Evolutionary conservation across 257 asterid genomes (phyloP), one percentile per base, ranked within the genome.

Genomic region (Jacaranda mimosifolia): DNA sequence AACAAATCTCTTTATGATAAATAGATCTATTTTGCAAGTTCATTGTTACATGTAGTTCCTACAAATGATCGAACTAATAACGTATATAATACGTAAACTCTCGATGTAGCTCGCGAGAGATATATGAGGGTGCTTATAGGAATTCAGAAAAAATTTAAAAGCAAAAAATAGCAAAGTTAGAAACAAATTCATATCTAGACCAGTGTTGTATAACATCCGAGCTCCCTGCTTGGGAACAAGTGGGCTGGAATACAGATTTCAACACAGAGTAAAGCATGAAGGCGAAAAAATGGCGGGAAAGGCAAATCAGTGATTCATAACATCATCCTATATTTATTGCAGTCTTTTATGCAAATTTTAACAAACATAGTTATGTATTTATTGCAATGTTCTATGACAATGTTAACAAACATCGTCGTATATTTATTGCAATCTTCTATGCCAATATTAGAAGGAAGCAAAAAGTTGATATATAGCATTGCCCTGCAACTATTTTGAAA

Each of bases 111-210:
- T 26, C 32, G 32, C 32, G 32, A 26, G 32, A 26, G 32, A 26
- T 26, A 26, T 26, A 26, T 26, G 32, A 26, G 32, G 32, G 32
- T 26, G 32, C 32, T 0, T 26, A 26, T 26, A 26, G 32, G 32
- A 26, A 26, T 26, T 26, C 32, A 26, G 2, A 26, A 2, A 26
- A 26, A 26, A 26, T 26, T 26, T 2, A 26, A 26, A 26, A 26
- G 32, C 32, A 26, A 26, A 26, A 26, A 26, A 26, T 26, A 26
- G 32, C 32, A 26, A 26, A 26, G 1, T 26, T 26, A 26, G 2
- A 26, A 26, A 62, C 67, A 18, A 14, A 76, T 68, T 63, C 42
- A 55, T 65, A 79, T 68, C 55, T 62, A 63, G 17, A 68, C 0
- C 55, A 63, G 26, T 26, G 32, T 26, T 26, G 32, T 1, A 26